phyloP scores from a whole-genome alignment of 2,329 filamentous ascomycete genomes.

The Exophiala spinifera region DNA sequence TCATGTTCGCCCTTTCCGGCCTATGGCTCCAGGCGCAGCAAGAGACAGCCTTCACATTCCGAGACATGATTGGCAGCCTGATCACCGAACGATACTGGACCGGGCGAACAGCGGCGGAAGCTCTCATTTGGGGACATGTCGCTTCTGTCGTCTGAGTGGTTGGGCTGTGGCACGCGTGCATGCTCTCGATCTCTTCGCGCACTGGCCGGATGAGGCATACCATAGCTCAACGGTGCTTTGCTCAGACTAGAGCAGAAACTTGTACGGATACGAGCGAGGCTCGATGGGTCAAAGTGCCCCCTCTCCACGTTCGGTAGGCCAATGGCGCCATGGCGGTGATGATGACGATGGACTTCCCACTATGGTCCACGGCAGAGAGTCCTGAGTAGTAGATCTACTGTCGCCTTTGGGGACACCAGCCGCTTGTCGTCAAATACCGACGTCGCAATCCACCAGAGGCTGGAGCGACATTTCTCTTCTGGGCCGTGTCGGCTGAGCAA shows the following conservation, averaged over 20 bases:
- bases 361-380: no score
- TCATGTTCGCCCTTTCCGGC: not conserved
- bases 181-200: not conserved
- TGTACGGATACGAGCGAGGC: no score
- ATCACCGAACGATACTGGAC: not conserved
- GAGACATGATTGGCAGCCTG: slow-evolving; percentile 4
- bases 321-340: no score
- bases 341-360: no score
- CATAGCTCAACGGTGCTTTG: no score
- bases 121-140: not conserved
- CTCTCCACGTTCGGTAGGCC: no score
- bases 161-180: not conserved
- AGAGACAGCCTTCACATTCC: not conserved
- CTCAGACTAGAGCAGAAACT: no score
- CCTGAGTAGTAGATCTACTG: no score
- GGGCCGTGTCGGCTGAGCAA: not conserved
- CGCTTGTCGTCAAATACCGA: no score
- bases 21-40: not conserved
- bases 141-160: not conserved
- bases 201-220: not conserved
- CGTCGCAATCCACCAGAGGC: no score
- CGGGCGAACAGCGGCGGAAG: not conserved
- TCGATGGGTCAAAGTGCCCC: not conserved
- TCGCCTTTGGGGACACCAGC: no score
- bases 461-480: not conserved